Evolutionary conservation across 1,139 yeast genomes (phyloP), one percentile per base, ranked within the genome.

Genomic region (Starmera stellimalicola): DNA sequence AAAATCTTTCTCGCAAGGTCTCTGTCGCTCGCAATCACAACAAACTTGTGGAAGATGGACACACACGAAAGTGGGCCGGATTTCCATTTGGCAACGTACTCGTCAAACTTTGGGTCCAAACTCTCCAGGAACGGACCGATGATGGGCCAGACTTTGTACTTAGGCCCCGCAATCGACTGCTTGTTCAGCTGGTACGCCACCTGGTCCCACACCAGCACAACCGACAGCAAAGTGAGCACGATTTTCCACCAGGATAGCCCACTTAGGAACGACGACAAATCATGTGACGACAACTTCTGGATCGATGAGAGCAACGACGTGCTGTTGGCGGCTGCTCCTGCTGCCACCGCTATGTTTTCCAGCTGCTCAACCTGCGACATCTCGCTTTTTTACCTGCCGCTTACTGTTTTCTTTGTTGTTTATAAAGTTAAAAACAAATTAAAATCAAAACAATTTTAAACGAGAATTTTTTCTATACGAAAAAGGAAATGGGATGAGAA

Each of bases 111-210:
- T 22, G 98, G 98, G 62, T 91, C 91, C 54, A 91, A 65, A n/a
- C 94, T 79, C 56, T 91, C 97, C 57, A 91, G 66, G 51, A 91
- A 91, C 3, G 98, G 97, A 5, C 98, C 98, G 47, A 91, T 88
- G 36, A 91, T 67, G 2, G 98, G 98, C 87, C 94, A 88, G 35
- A 87, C 48, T 58, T 91, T 91, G 57, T 70, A 73, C 30, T 63
- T 58, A 16, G 97, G 98, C 18, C 98, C 98, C 10, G 87, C 95
- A 55, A 88, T 85, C 29, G 71, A 55, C 28, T 96, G 96, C 60
- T 91, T 91, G 44, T 76, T 75, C 35, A 72, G 48, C 51, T 85
- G 76, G 54, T 91, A 91, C 45, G 70, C 59, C 24, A 87, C 62
- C 61, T 88, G 97, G 58, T 88, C 97, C 52, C 78, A 84, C 2